Evolutionary conservation across 2,329 filamentous ascomycete species (phyloP).

Genomic region (Hirsutella thompsonii): DNA sequence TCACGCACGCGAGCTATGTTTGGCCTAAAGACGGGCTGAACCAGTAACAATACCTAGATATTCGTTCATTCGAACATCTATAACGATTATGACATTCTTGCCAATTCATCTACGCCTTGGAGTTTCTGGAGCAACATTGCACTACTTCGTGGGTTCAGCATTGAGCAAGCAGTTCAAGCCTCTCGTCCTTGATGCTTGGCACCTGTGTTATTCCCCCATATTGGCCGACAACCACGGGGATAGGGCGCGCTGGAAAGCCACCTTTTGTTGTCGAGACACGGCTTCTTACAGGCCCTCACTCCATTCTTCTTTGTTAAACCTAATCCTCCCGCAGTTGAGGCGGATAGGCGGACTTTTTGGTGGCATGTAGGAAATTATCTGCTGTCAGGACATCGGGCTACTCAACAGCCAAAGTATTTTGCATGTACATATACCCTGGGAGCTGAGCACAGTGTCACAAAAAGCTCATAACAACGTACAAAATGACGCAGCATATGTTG

Average conservation of each 20-base stretch:
- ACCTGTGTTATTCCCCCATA: background rate
- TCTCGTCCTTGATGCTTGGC: slow-evolving; percentile 3
- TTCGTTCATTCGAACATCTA: slow-evolving; percentile 5
- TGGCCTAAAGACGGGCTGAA: slow-evolving; percentile 25
- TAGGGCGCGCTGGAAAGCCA: background rate
- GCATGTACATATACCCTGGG: slow-evolving; percentile 4
- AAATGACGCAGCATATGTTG: background rate
- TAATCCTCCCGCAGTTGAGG: background rate
- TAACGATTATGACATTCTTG: slow-evolving; percentile 17
- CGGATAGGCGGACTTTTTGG: slow-evolving; percentile 1
- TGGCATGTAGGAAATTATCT: slow-evolving; percentile 1
- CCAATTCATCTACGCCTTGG: slow-evolving; percentile 19
- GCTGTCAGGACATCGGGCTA: background rate
- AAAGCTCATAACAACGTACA: background rate
- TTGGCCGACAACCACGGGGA: background rate
- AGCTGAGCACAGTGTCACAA: background rate
- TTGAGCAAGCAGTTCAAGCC: slow-evolving; percentile 7
- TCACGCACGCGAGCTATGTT: slow-evolving; percentile 66
- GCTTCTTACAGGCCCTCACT: background rate
- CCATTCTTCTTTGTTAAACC: background rate
- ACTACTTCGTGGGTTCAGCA: slow-evolving; percentile 6
- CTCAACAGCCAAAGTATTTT: slow-evolving; percentile 1
- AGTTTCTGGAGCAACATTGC: slow-evolving; percentile 12
- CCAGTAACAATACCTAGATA: background rate
- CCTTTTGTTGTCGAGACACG: background rate